Base-by-base conservation (phyloP, 352 stramenopile species). In the Globisporangium barbulae region DNA sequence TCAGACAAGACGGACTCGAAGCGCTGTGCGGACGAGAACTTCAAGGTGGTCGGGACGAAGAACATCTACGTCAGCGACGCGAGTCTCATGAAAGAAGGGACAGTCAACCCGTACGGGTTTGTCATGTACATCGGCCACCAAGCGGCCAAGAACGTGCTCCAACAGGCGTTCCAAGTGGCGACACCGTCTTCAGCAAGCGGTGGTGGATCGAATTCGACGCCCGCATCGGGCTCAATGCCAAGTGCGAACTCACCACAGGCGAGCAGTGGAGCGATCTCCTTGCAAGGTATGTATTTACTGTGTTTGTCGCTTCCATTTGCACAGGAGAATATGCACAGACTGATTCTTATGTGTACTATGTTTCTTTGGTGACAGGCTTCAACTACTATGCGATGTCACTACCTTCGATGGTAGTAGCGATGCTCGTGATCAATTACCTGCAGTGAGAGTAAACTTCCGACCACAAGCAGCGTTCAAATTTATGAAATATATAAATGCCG, bases 81-180 rank as follows among this genome's bases (percentile, higher is more conserved):
- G n/a, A 71, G 61, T 30, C 47, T 75, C 35, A 72, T 75, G 69
- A 73, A 73, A 57, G 53, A 68, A 33, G 69, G 69, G 25, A 75
- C 69, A 0, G 66, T 73, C 19, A 75, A 75, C 52, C 69, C 69
- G 42, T 73, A 71, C 42, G 69, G 65, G 22, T 75, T 75, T 53
- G 60, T 75, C 25, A 75, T 75, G 69, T 70, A 75, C 44, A 64
- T 72, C 41, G 69, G 69, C 15, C 44, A 67, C 37, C 74, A 82
- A 54, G 70, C 72, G 10, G 68, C 71, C 15, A 67, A 71, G 45
- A 78, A 80, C 10, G 70, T 80, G n/a, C 65, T 78, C 0, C 42
- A 69, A 21, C 8, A 57, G 5, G 64, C 73, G n/a, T 80, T 80
- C 33, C 45, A 62, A 25, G n/a, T 71, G 52, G 35, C 9, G 9